Evolutionary conservation across 1,139 yeast genomes (phyloP), one percentile per base, ranked within the genome.

Genomic region (Kurtzmaniella natalensis): DNA sequence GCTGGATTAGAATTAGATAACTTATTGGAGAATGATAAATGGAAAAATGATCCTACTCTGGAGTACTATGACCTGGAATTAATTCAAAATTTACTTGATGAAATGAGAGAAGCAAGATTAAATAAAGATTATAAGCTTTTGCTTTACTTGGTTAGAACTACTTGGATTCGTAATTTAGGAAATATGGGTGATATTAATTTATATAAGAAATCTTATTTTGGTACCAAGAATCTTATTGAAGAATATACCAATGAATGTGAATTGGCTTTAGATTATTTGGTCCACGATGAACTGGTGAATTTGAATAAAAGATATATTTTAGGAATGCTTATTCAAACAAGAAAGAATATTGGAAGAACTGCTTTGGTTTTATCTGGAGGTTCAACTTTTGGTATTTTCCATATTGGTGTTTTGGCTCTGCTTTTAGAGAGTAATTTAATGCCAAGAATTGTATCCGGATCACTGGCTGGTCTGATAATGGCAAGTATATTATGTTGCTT

Each of bases 281-380:
- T 67, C 6, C 55, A 58, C 18, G 59, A 54, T 21, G 57, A 53
- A 5, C 55, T 64, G 2, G 76, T 77, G 8, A 71, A 71, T 18
- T 46, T 85, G 30, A 88, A 84, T 50, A 88, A 82, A 44, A 58
- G 76, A 7, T 78, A 81, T 47, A 65, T 86, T 14, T 61, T 89
- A 41, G 86, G 87, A 2, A 82, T 86, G 72, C 64, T 92, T 30
- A 76, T 85, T 24, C 96, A 89, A 53, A 87, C 97, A 0, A 68
- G 96, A 41, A 84, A 85, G 53, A 86, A 89, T 45, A 86, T 86
- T 38, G 99, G 99, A 1, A 68, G 96, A 37, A 89, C 97, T 0
- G 98, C 97, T 0, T 64, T 92, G 31, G 87, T 94, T 20, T 70
- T 92, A 34, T 82, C 95, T 31, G 99, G 99, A 1, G 99, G 99